Percentiles rank a stretch among this genome's conserved stretches.
Evolutionary conservation across 371 early-diverging fungal species (phyloP).

Genomic region (Coemansia sp.): DNA sequence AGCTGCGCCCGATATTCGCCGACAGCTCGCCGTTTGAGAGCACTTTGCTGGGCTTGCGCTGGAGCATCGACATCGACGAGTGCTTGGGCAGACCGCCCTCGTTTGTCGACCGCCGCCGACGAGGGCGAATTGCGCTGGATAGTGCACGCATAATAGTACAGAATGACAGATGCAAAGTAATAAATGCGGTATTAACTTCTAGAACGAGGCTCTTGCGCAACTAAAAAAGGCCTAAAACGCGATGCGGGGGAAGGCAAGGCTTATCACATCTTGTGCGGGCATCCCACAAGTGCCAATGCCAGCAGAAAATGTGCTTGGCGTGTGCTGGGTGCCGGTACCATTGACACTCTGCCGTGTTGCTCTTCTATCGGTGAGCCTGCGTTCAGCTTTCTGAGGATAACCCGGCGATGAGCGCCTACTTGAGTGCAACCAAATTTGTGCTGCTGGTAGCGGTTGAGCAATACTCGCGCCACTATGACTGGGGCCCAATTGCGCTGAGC

Average conservation of each 20-base stretch:
- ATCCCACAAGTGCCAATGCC: no score
- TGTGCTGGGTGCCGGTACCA: neutral
- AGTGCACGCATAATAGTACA: constrained; percentile 23
- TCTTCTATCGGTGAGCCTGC: no score
- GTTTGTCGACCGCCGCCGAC: constrained; percentile 15
- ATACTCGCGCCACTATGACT: constrained; percentile 43
- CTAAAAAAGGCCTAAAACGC: neutral
- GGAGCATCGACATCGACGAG: neutral
- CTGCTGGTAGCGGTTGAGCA: constrained; percentile 33
- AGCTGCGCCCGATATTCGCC: constrained; percentile 1
- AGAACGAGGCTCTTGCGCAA: neutral
- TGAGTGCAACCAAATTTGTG: constrained; percentile 38
- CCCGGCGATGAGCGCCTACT: constrained; percentile 8
- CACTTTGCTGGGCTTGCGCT: neutral
- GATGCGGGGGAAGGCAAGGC: neutral
- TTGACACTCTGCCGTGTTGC: no score
- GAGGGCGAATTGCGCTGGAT: constrained; percentile 31
- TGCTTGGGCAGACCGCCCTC: constrained; percentile 8
- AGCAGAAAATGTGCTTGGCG: neutral
- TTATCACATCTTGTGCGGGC: no score
- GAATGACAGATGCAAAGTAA: constrained; percentile 4
- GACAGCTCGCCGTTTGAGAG: neutral
- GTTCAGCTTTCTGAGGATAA: no score
- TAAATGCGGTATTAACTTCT: neutral
- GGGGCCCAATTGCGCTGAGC: constrained; percentile 28